Evolutionary conservation across 2,329 filamentous ascomycete genomes (phyloP), one percentile per base, ranked within the genome.

Genomic region (Xylariaceae sp.): DNA sequence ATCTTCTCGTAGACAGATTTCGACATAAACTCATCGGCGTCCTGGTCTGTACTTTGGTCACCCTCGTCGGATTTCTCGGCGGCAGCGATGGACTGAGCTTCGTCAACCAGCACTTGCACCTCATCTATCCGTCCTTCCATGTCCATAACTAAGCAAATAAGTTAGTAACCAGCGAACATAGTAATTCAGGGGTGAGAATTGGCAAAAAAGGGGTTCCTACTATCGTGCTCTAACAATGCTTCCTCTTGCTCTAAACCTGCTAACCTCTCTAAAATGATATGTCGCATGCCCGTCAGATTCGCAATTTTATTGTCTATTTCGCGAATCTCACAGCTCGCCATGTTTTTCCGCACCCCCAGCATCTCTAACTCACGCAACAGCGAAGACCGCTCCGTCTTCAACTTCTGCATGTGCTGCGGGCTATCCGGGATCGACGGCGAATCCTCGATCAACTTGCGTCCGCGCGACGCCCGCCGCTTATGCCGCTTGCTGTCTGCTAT

Each of bases 241-340:
- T 99, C 94, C 69, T 97, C 93, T 73, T 93, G 88, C 75, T 99
- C 94, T 62, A 97, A 77, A 1, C 83, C 85, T 1, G 92, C 92
- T 66, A 99, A 75, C 63, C 94, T 83, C 57, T 97, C 92, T 59
- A 99, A 75, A 51, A 97, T 89, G 62, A 97, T 95, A 71, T 88
- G 89, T 66, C 94, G 88, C 91, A 97, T 97, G 63, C 86, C 90
- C 67, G 91, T 88, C 57, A 99, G 79, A 73, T 97, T 97, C 62
- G 90, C 85, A 64, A 99, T 93, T 75, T 97, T 99, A 76, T 89
- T 92, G 76, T 99, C 94, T 62, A 99, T 96, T 71, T 99, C 94
- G 61, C 87, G 86, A 60, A 99, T 97, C 74, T 99, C 94, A 64
- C 90, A 89, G 69, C 91, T 94, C 67, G 92, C 93, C 93, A 99